phyloP scores from a whole-genome alignment of 1,139 yeast species.

The Yarrowia galli region DNA sequence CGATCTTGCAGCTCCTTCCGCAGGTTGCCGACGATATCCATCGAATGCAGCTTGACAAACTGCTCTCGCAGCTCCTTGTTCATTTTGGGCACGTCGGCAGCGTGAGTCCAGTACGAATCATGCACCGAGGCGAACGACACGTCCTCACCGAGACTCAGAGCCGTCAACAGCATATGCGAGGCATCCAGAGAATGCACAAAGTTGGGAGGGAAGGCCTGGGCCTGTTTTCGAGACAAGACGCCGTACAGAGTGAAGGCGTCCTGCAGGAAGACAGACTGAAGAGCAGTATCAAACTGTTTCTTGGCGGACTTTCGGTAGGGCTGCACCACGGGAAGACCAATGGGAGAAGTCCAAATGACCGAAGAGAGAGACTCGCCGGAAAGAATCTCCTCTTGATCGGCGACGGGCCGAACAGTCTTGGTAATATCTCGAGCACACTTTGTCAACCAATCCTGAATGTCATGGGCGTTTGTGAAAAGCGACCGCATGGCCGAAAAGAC shows the following conservation, averaged over 20 bases:
- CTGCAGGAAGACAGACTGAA: constrained; percentile 80
- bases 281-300: constrained; percentile 72
- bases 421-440: constrained; percentile 83
- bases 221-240: constrained; percentile 88
- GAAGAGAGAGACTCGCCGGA: constrained; percentile 68
- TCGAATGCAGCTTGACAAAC: constrained; percentile 78
- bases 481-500: constrained; percentile 87
- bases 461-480: constrained; percentile 89
- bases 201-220: constrained; percentile 95
- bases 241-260: constrained; percentile 86
- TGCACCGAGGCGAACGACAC: constrained; percentile 95
- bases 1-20: constrained; percentile 82
- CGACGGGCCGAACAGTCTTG: constrained; percentile 74
- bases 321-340: constrained; percentile 88
- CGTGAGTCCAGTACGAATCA: constrained; percentile 99
- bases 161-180: constrained; percentile 93
- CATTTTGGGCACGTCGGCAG: constrained; percentile 79
- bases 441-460: constrained; percentile 95
- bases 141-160: constrained; percentile 58
- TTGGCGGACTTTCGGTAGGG: constrained; percentile 80
- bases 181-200: constrained; percentile 96
- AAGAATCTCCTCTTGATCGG: constrained; percentile 41
- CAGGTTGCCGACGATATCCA: constrained; percentile 71
- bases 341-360: constrained; percentile 97
- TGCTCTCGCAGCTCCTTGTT: constrained; percentile 75